A percentile compares a stretch with the other conserved stretches of the same genome.
phyloP scores from a whole-genome alignment of 208 protist species.

The Trichomonas tenax region DNA sequence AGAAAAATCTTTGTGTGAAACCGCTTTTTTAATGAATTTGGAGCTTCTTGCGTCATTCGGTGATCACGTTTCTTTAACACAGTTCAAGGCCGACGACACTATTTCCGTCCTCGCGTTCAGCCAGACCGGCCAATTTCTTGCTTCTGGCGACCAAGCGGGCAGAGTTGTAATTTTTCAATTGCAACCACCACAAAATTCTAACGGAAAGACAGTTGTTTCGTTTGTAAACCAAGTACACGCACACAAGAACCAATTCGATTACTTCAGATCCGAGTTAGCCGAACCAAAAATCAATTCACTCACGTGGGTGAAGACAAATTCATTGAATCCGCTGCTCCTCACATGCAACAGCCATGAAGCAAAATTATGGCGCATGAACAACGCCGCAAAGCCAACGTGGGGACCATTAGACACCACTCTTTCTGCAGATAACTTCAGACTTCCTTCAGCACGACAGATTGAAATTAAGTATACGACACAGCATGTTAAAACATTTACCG shows the following conservation, averaged over 20 bases:
- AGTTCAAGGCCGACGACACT: not conserved
- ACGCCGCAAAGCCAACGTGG: not conserved
- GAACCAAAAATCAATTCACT: conserved; percentile 18
- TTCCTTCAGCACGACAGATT: not conserved
- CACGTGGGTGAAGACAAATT: not conserved
- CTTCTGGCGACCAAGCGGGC: not conserved
- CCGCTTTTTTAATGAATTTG: not conserved
- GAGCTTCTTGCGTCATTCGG: not conserved
- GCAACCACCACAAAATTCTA: not conserved
- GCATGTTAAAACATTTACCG: not conserved
- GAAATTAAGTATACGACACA: not conserved
- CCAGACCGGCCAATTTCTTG: not conserved
- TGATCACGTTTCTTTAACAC: not conserved
- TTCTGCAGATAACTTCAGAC: not conserved
- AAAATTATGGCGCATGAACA: not conserved
- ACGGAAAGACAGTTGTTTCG: not conserved
- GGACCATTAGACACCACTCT: not conserved
- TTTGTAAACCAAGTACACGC: not conserved
- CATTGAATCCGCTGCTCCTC: not conserved
- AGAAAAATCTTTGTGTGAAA: not conserved
- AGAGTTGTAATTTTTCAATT: conserved; percentile 15
- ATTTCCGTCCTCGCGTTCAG: not conserved
- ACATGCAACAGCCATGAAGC: conserved; percentile 16
- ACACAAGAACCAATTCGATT: conserved; percentile 5
- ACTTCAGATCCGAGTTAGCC: not conserved